Base-by-base conservation (phyloP, 2,329 filamentous ascomycete species). In the Cyphellophora europaea region DNA sequence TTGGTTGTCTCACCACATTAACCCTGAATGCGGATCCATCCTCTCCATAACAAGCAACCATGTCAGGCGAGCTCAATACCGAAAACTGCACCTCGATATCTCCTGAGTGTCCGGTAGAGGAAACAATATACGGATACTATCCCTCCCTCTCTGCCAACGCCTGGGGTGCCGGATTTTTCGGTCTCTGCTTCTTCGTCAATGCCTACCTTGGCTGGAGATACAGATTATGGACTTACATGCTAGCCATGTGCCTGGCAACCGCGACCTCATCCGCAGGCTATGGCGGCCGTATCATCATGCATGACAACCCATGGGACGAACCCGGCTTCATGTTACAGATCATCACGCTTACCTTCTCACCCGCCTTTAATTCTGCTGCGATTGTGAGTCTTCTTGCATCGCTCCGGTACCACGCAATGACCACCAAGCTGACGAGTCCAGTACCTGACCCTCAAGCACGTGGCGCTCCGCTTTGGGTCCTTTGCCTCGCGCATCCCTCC, bases 361-460 rank as follows among this genome's bases (percentile, higher is more conserved):
- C 71, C 5, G 73, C 67, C 13, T 77, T 72, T 51, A 52, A 69
- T 36, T 66, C 66, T 5, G 74, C 66, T 3, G 65, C 61, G 37
- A 67, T 76, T 47, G n/a, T n/a, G n/a, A n/a, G n/a, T n/a, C n/a
- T n/a, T n/a, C n/a, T n/a, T n/a, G n/a, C n/a, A n/a, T n/a, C n/a
- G n/a, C n/a, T n/a, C n/a, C n/a, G n/a, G n/a, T n/a, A n/a, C n/a
- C n/a, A n/a, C n/a, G n/a, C n/a, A n/a, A n/a, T n/a, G n/a, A n/a
- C n/a, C n/a, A n/a, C n/a, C n/a, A n/a, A n/a, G n/a, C n/a, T n/a
- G n/a, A n/a, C n/a, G n/a, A n/a, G n/a, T n/a, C n/a, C n/a, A n/a
- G n/a, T 75, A 74, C 55, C 51, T 77, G 18, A 68, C 64, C 4
- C 60, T 77, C 10, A 71, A 72, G 23, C 69, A 74, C 33, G 63